Evolutionary conservation across 2,329 filamentous ascomycete species (phyloP), one percentile per base, ranked within the genome.

Genomic region (Monosporascus sp.): DNA sequence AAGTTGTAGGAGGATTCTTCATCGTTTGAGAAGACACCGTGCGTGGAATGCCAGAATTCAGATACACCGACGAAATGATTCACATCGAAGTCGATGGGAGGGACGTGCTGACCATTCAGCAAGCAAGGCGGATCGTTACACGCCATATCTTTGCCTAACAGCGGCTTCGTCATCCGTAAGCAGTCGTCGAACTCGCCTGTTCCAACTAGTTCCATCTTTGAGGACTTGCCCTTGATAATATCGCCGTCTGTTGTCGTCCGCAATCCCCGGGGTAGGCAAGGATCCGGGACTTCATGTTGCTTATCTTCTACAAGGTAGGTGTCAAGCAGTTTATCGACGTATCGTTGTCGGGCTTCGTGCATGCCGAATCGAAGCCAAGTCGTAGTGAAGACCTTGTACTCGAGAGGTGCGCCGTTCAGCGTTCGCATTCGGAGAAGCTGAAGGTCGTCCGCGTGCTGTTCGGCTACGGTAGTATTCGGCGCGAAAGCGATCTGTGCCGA

Each of bases 291-390:
- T 62, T 96, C 90, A 27, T 76, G 73, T 6, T 79, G 74, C 5
- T 78, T 77, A 5, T 76, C 73, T 9, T 79, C 77, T n/a, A 74
- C 76, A 58, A 85, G 87, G 43, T 46, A 46, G 1, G 84, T 79
- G 36, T 89, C 83, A 52, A 87, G 70, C n/a, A 99, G 73, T 4
- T 82, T 78, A 56, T 91, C 79, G n/a, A 97, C 77, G 64, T 95
- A 99, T 53, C 92, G 82, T 61, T 87, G 80, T 47, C 94, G 84
- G 5, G 95, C 94, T 73, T 97, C 87, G 60, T 97, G 94, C 31
- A 95, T 93, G n/a, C 94, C 94, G 66, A 96, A 99, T 0, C 93
- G 93, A 6, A 99, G 79, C 94, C 94, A 99, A 0, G 94, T 96
- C 1, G 93, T 92, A 0, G 95, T 92, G 68, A 99, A 99, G 3